phyloP scores from a whole-genome alignment of 371 early-diverging fungal species.

The Blastocladiella emersonii region DNA sequence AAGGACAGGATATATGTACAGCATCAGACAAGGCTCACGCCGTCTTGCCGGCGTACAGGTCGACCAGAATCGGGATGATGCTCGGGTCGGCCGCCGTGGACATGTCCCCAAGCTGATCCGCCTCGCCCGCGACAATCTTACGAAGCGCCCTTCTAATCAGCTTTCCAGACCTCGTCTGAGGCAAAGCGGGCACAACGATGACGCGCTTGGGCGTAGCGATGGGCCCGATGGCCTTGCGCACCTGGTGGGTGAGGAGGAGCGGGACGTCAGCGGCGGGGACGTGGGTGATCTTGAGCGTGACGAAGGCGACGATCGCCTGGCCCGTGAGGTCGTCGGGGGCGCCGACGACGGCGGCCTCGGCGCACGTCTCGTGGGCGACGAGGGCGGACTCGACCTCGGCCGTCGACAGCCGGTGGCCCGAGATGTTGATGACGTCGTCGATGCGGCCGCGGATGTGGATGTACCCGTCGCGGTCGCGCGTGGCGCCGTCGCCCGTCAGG shows the following conservation, averaged over 20 bases:
- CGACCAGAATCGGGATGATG: slow-evolving; percentile 30
- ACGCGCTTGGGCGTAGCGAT: slow-evolving; percentile 85
- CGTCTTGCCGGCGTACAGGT: too few relatives aligned
- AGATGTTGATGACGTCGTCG: slow-evolving; percentile 84
- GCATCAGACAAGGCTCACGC: too few relatives aligned
- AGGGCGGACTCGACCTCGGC: slow-evolving; percentile 90
- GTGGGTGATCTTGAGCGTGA: slow-evolving; percentile 34
- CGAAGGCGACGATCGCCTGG: slow-evolving; percentile 58
- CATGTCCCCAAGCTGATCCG: slow-evolving; percentile 72
- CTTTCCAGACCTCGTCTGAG: slow-evolving; percentile 97
- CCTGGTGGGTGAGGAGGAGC: slow-evolving; percentile 52
- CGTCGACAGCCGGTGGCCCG: slow-evolving; percentile 92
- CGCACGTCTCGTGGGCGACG: slow-evolving; percentile 49
- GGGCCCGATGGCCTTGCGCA: slow-evolving; percentile 86
- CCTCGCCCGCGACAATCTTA: slow-evolving; percentile 75
- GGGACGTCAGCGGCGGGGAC: slow-evolving; percentile 27
- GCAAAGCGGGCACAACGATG: slow-evolving; percentile 71
- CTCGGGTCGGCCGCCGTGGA: slow-evolving; percentile 79
- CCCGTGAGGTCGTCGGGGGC: slow-evolving; percentile 88
- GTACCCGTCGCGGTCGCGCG: slow-evolving; percentile 83
- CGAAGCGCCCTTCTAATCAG: slow-evolving; percentile 89
- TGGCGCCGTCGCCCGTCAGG: slow-evolving; percentile 83
- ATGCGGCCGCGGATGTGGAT: slow-evolving; percentile 90
- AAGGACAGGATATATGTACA: too few relatives aligned
- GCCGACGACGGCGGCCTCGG: slow-evolving; percentile 93